Base-by-base conservation (phyloP, 768 basidiomycete genomes). In the Krasilnikovozyma curviuscula region DNA sequence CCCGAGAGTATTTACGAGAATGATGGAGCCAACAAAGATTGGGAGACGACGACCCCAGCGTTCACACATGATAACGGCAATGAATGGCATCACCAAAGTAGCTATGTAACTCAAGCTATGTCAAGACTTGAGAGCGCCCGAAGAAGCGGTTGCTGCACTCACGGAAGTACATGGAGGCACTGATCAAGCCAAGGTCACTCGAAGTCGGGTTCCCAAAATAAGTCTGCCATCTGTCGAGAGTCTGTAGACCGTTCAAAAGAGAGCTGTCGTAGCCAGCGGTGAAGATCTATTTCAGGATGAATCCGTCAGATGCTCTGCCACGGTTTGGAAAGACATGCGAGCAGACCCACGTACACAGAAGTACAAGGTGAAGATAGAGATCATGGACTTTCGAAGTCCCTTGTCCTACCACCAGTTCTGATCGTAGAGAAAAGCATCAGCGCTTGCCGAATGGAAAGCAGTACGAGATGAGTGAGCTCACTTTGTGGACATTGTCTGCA, bases 341-440 rank as follows among this genome's bases (percentile, higher is more conserved):
- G 50, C 53, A 32, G 39, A 52, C 18, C 48, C 39, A 28, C 48
- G 51, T 7, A 52, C 44, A 7, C 28, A 14, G 24, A 35, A 37
- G 46, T 52, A 55, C 18, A 55, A 14, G 12, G 52, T 38, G n/a
- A 30, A 18, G 18, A 52, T 23, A 16, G 50, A 38, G 1, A 52
- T 19, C 14, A 41, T 34, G 27, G 32, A 47, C 40, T 41, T 37
- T 8, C 54, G 39, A 14, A 55, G 39, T 24, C 54, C 51, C 24
- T 24, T 29, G 34, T 55, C 54, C 14, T n/a, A 9, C 40, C 44
- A 55, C 54, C 54, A 55, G 16, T 13, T 44, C 10, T 40, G 5
- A 37, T 52, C 38, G 41, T n/a, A n/a, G n/a, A n/a, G n/a, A n/a
- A n/a, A n/a, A n/a, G n/a, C n/a, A n/a, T n/a, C n/a, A n/a, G n/a